Base-by-base conservation (phyloP, 2,329 filamentous ascomycete genomes). In the Verticillium longisporum region DNA sequence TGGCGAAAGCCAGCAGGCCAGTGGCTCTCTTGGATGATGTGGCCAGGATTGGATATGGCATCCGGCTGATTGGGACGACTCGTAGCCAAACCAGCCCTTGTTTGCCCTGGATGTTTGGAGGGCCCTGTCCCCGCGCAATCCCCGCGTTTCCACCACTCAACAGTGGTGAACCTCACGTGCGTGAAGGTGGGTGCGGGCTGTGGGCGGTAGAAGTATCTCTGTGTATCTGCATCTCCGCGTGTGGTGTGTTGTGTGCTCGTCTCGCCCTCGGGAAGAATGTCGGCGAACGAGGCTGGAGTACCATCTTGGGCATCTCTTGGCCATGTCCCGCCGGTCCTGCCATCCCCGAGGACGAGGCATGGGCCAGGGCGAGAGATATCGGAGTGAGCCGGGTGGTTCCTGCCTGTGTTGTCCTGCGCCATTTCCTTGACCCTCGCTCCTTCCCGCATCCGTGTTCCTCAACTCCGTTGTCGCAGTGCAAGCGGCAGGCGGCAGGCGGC, bases 1-100 rank as follows among this genome's bases (percentile, higher is more conserved):
- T 50, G 45, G 45, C 45, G 45, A 50, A 50, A n/a, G 6, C 15
- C 7, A 50, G n/a, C 15, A 18, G 31, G 14, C 26, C 31, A n/a
- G 31, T n/a, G 14, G 31, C 31, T 32, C 15, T 33, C 13, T 13
- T n/a, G n/a, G n/a, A n/a, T 4, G 6, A 36, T 7, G 32, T 34
- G 34, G 32, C 14, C 33, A 31, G 56, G 37, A 58, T 58, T 58
- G 37, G 56, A 33, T 58, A 58, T 58, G 56, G 26, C 56, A 58
- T 18, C 56, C 56, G 36, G 56, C 56, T 58, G 56, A 58, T 58
- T 58, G 56, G 56, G 37, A 58, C 56, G 15, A 9, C 38, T 15
- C n/a, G 34, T 34, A 3, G 55, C 55, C 32, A 55, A 26, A 32
- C 6, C 26, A 56, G 31, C n/a, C 15, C 18, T 7, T 18, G 21